Percentiles rank a stretch among this genome's conserved stretches.
These are phyloP conservation scores for Rubus parviflorus DNA, from an alignment of 306 rosid genomes.

Conservation along the genomic window DNA sequence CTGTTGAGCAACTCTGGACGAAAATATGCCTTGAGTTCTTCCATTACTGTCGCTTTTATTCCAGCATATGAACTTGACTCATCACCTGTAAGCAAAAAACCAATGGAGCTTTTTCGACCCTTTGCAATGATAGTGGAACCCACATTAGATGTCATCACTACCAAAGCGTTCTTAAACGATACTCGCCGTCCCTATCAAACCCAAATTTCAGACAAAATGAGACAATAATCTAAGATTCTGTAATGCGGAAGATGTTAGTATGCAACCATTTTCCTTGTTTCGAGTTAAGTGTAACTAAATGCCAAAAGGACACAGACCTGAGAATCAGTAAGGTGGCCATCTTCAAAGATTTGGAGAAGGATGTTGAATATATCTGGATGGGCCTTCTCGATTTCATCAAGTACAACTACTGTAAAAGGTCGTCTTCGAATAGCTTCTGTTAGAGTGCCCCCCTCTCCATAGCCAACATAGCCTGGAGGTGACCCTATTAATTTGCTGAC, in stretches of 20 bases:
- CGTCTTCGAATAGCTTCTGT: slow-evolving; percentile 90
- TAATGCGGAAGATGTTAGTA: not conserved
- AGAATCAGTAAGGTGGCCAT: slow-evolving; percentile 91
- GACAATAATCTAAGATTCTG: slow-evolving; percentile 9
- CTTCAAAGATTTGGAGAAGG: slow-evolving; percentile 83
- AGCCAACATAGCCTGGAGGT: slow-evolving; percentile 92
- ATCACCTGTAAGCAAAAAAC: slow-evolving; percentile 65
- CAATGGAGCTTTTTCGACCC: slow-evolving; percentile 61
- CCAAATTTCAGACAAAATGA: slow-evolving; percentile 31
- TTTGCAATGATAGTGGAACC: slow-evolving; percentile 86
- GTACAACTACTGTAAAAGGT: slow-evolving; percentile 73
- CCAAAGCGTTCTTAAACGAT: slow-evolving; percentile 78
- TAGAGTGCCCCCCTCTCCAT: slow-evolving; percentile 82
- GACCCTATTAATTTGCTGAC: slow-evolving; percentile 93
- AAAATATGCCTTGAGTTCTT: slow-evolving; percentile 83
- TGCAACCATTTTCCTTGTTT: not conserved
- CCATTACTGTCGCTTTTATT: slow-evolving; percentile 69
- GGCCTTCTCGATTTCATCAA: slow-evolving; percentile 95
- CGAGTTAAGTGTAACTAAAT: not conserved
- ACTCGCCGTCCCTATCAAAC: slow-evolving; percentile 73
- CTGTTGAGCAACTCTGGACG: slow-evolving; percentile 94
- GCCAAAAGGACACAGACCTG: slow-evolving; percentile 53
- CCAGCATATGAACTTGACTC: slow-evolving; percentile 60
- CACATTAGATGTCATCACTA: slow-evolving; percentile 94
- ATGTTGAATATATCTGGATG: slow-evolving; percentile 92